Evolutionary conservation across 2,329 filamentous ascomycete genomes (phyloP).

Genomic region (Blastomyces emzantsi): DNA sequence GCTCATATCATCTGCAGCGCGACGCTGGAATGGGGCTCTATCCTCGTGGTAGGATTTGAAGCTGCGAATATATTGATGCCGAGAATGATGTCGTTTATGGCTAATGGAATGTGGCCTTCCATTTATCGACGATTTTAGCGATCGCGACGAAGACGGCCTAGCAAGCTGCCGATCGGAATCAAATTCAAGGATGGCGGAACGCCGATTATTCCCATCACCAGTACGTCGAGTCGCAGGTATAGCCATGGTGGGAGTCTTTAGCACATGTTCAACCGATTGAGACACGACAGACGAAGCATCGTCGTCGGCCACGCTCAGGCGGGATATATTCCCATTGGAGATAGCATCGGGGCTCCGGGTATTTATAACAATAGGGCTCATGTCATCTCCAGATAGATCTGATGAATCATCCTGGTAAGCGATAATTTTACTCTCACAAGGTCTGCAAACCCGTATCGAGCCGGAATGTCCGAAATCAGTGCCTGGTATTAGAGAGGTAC

Average conservation of each 20-base stretch:
- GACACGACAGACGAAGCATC: slow-evolving; percentile 40
- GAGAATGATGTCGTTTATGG: slow-evolving; percentile 80
- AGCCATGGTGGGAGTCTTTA: slow-evolving; percentile 52
- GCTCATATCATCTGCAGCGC: slow-evolving; percentile 56
- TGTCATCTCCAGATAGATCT: slow-evolving; percentile 68
- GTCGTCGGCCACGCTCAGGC: slow-evolving; percentile 37
- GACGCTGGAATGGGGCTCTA: slow-evolving; percentile 76
- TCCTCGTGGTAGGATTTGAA: slow-evolving; percentile 67
- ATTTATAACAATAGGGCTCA: slow-evolving; percentile 54
- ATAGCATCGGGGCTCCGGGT: slow-evolving; percentile 54
- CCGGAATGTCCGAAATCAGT: slow-evolving; percentile 79
- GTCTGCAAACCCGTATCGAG: slow-evolving; percentile 81
- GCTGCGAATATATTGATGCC: slow-evolving; percentile 70
- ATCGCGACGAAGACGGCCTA: slow-evolving; percentile 88
- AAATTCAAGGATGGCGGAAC: slow-evolving; percentile 83
- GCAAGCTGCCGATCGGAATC: slow-evolving; percentile 67
- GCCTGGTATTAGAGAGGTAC: slow-evolving; percentile 83
- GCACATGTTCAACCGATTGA: slow-evolving; percentile 38
- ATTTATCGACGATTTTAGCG: slow-evolving; percentile 62
- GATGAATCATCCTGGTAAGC: slow-evolving; percentile 85
- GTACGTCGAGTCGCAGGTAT: slow-evolving; percentile 56
- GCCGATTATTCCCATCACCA: slow-evolving; percentile 69
- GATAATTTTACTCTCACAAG: slow-evolving; percentile 84
- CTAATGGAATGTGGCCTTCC: slow-evolving; percentile 67
- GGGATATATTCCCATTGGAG: slow-evolving; percentile 36